Evolutionary conservation across 192 early-diverging fungal species (phyloP).

Genomic region (Spizellomyces sp.): DNA sequence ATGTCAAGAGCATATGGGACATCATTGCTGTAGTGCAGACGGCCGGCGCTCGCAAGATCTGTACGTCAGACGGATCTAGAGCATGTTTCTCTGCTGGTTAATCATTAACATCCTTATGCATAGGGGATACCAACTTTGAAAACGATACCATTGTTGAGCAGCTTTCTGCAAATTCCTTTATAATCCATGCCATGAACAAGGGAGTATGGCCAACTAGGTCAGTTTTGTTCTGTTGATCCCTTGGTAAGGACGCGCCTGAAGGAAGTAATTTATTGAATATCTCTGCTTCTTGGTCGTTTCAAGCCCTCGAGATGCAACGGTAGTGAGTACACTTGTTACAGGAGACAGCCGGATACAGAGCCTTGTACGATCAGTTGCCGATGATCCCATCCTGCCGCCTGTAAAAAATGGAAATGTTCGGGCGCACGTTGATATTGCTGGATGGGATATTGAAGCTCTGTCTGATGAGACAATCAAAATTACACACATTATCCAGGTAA

Average conservation of each 20-base stretch:
- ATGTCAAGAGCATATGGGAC: slow-evolving; percentile 11
- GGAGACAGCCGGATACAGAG: slow-evolving; percentile 4
- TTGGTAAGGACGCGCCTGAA: not conserved
- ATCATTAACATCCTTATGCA: not conserved
- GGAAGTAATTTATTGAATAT: not conserved
- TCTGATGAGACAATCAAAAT: slow-evolving; percentile 1
- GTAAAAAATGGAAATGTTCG: slow-evolving; percentile 25
- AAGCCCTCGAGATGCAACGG: slow-evolving; percentile 25
- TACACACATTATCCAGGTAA: slow-evolving; percentile 30
- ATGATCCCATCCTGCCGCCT: slow-evolving; percentile 14
- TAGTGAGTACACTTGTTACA: slow-evolving; percentile 6
- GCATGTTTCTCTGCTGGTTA: not conserved
- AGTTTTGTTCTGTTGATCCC: not conserved
- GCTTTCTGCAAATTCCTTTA: slow-evolving; percentile 1
- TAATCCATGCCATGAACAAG: slow-evolving; percentile 25
- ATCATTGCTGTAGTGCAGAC: slow-evolving; percentile 23
- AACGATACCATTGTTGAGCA: slow-evolving; percentile 25
- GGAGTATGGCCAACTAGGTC: slow-evolving; percentile 36
- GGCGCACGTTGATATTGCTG: slow-evolving; percentile 27
- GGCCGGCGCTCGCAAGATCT: slow-evolving; percentile 23
- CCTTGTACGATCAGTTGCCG: slow-evolving; percentile 9
- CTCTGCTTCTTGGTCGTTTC: not conserved
- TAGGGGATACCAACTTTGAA: slow-evolving; percentile 28
- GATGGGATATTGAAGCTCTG: slow-evolving; percentile 24
- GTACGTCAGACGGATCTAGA: not conserved